Evolutionary conservation across 257 asterid species (phyloP), one percentile per base, ranked within the genome.

Genomic region (Solanum sejunctum): DNA sequence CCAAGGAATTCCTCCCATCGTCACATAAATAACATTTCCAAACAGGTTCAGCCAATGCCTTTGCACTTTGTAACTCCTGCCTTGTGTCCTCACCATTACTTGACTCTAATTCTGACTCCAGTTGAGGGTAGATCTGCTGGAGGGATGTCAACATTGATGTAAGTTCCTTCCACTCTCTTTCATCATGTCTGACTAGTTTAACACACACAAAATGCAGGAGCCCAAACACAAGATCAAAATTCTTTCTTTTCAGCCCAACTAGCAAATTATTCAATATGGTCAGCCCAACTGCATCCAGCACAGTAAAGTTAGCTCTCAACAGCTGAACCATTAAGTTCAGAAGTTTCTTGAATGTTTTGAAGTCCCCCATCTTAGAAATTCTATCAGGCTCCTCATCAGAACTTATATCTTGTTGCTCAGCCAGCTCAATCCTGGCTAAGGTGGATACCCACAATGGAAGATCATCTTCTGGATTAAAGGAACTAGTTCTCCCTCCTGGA

Each of bases 201-300:
- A 83, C 87, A 81, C 95, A 87, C 39, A 97, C 92, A 86, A 94
- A 97, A 84, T 84, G 96, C 85, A 94, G 26, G 72, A 97, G 89
- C 26, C 98, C 98, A 56, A 91, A 80, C 26, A 88, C 85, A 39
- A 91, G 84, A 69, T 90, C 91, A 61, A 90, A 89, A 66, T 92
- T 89, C 88, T 89, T 90, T 83, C 89, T 88, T 72, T 87, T 86
- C 78, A 97, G 41, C 21, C 93, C 94, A 57, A 83, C 85, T 58
- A 88, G 85, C 56, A 92, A 86, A 83, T 90, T 88, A 18, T 84
- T 88, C 85, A 95, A 84, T 86, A 93, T 85, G 47, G 88, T 80
- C 13, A 66, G 91, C 36, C 98, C 99, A 39, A 90, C 89, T n/a
- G 92, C 98, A 88, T 93, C 98, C 39, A 97, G 88, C 73, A 94